A percentile compares a stretch with the other conserved stretches of the same genome.
Conservation (phyloP, 2,329 filamentous ascomycete species). For the Xylogone sp. region DNA sequence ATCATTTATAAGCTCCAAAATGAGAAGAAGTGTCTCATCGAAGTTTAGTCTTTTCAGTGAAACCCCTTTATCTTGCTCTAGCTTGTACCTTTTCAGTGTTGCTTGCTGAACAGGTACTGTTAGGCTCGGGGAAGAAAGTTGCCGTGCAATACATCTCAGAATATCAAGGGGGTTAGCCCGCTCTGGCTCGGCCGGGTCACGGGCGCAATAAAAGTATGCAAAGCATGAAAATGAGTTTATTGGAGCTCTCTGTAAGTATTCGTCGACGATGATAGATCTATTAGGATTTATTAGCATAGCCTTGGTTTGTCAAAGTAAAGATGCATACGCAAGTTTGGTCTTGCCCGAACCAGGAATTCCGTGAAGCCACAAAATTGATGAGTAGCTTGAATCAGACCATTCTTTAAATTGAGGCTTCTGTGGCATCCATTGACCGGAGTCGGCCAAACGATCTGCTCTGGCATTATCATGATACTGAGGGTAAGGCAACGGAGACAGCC, state of each 20-base stretch:
- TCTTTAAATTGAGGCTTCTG: conserved; percentile 18
- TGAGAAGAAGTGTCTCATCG: neutral
- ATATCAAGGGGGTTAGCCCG: conserved; percentile 8
- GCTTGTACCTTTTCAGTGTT: neutral
- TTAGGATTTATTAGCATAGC: neutral
- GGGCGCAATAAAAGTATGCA: conserved; percentile 10
- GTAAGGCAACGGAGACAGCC: neutral
- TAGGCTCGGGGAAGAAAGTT: neutral
- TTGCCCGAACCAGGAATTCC: conserved; percentile 28
- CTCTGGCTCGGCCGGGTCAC: conserved; percentile 6
- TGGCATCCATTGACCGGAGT: conserved; percentile 20
- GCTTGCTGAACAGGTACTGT: neutral
- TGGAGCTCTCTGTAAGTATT: too few species aligned
- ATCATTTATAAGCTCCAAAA: conserved; percentile 1
- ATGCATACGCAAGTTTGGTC: conserved; percentile 22
- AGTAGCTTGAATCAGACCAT: conserved; percentile 26
- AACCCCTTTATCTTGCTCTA: neutral
- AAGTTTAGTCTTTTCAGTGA: neutral
- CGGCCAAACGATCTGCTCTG: neutral
- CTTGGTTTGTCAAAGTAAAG: neutral
- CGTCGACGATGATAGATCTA: neutral
- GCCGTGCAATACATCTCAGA: conserved; percentile 5
- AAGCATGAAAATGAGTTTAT: too few species aligned
- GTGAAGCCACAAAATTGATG: conserved; percentile 31
- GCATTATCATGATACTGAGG: neutral